These are phyloP conservation scores for Taiozyma onychis DNA, from an alignment of 1,139 yeast species.

Conservation along the genomic window DNA sequence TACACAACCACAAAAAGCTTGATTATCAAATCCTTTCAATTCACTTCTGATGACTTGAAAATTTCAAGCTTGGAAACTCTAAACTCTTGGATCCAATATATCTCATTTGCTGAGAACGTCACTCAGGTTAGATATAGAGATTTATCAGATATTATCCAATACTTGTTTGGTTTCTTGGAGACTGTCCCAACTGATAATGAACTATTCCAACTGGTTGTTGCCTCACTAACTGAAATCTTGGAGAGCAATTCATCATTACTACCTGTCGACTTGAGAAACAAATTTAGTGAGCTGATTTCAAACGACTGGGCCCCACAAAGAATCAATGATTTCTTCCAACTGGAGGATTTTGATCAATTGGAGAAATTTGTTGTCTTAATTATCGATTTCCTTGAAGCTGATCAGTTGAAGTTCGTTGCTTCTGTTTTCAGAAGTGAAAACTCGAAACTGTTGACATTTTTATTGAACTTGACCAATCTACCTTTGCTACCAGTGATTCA, in stretches of 20 bases:
- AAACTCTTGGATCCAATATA: constrained; percentile 36
- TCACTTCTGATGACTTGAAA: constrained; percentile 5
- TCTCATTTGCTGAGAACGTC: constrained; percentile 35
- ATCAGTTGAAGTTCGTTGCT: constrained; percentile 44
- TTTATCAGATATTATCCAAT: constrained; percentile 28
- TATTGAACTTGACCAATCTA: constrained; percentile 52
- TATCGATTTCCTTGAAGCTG: constrained; percentile 46
- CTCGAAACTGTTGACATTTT: constrained; percentile 39
- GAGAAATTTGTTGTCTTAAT: constrained; percentile 46
- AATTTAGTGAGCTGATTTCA: constrained; percentile 27
- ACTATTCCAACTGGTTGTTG: constrained; percentile 17
- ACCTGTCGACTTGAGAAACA: constrained; percentile 26
- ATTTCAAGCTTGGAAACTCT: constrained; percentile 9
- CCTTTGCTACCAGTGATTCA: constrained; percentile 61
- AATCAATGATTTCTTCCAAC: constrained; percentile 35
- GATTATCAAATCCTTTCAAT: constrained; percentile 10
- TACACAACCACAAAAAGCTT: constrained; percentile 24
- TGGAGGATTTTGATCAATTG: constrained; percentile 39
- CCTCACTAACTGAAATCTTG: constrained; percentile 26
- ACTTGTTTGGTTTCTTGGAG: constrained; percentile 23
- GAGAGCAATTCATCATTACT: constrained; percentile 30
- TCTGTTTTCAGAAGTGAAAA: constrained; percentile 37
- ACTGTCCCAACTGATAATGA: constrained; percentile 8
- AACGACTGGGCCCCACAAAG: constrained; percentile 31
- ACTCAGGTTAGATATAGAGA: constrained; percentile 33